phyloP scores from a whole-genome alignment of 805 yeast genomes.

The Kluyveromyces dobzhanskii region DNA sequence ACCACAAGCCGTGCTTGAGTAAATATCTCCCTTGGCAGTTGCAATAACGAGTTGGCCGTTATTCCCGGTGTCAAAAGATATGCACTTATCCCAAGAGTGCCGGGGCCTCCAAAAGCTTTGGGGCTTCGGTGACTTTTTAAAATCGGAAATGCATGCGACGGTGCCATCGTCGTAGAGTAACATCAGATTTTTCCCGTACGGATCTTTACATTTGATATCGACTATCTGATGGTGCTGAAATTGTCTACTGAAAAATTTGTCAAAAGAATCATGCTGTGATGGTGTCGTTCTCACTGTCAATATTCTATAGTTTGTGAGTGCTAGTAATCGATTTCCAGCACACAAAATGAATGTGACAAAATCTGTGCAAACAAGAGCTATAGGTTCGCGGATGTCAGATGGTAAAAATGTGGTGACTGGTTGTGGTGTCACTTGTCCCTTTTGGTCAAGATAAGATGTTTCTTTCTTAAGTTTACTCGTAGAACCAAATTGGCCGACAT shows the following conservation, averaged over 20 bases:
- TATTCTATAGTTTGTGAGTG: slow-evolving; percentile 50
- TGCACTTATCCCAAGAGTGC: slow-evolving; percentile 38
- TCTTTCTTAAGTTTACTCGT: slow-evolving; percentile 31
- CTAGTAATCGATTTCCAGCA: slow-evolving; percentile 49
- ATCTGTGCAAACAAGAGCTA: slow-evolving; percentile 56
- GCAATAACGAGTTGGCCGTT: slow-evolving; percentile 66
- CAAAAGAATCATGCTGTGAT: slow-evolving; percentile 25
- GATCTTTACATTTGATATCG: slow-evolving; percentile 25
- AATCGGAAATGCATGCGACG: slow-evolving; percentile 30
- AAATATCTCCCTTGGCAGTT: slow-evolving; percentile 64
- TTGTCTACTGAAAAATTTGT: slow-evolving; percentile 27
- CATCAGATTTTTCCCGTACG: slow-evolving; percentile 36
- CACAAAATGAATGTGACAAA: slow-evolving; percentile 60
- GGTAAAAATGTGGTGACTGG: slow-evolving; percentile 18
- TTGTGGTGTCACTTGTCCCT: slow-evolving; percentile 24
- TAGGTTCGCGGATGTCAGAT: slow-evolving; percentile 29
- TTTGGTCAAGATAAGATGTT: slow-evolving; percentile 37
- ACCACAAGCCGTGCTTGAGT: slow-evolving; percentile 20
- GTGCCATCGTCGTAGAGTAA: slow-evolving; percentile 55
- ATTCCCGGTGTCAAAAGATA: slow-evolving; percentile 57
- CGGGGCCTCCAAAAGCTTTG: slow-evolving; percentile 49
- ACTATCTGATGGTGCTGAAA: slow-evolving; percentile 23
- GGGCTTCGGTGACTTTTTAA: slow-evolving; percentile 3
- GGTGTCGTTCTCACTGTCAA: slow-evolving; percentile 36
- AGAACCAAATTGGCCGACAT: slow-evolving; percentile 72